These are phyloP conservation scores for Nematocida displodere DNA, from an alignment of 371 early-diverging fungal genomes.

Conservation along the genomic window DNA sequence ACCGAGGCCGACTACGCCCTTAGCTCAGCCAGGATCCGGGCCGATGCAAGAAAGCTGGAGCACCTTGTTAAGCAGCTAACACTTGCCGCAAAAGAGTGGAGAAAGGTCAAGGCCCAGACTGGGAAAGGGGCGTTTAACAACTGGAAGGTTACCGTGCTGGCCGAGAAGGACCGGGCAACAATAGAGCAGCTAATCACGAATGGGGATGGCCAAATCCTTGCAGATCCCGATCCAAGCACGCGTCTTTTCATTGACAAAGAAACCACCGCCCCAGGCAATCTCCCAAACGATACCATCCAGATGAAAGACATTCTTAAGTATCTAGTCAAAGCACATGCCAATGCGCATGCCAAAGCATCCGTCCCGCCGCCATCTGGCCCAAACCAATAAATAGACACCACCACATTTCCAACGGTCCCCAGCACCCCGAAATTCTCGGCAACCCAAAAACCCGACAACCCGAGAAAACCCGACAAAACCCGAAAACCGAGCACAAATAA, in stretches of 20 bases:
- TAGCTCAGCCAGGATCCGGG: background rate
- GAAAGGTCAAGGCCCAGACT: background rate
- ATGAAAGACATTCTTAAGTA: background rate
- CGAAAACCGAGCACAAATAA: too few relatives aligned
- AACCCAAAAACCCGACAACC: too few relatives aligned
- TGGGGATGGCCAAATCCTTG: conserved; percentile 23
- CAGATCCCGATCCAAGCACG: background rate
- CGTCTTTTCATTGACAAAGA: background rate
- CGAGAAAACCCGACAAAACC: too few relatives aligned
- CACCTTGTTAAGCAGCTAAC: conserved; percentile 11
- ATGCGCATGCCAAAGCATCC: too few relatives aligned
- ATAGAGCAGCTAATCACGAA: conserved; percentile 30
- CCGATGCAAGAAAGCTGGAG: conserved; percentile 29
- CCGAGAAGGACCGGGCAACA: background rate
- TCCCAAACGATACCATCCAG: background rate
- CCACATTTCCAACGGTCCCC: too few relatives aligned
- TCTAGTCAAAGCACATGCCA: background rate
- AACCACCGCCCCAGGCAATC: background rate
- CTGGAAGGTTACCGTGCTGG: conserved; percentile 55
- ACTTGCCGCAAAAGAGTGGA: conserved; percentile 5
- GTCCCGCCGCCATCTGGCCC: too few relatives aligned
- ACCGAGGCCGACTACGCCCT: background rate
- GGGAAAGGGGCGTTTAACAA: conserved; percentile 59
- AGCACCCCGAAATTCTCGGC: too few relatives aligned
- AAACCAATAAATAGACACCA: too few relatives aligned